Base-by-base conservation (phyloP, 495 filamentous ascomycete genomes). In the Tuber indicum region DNA sequence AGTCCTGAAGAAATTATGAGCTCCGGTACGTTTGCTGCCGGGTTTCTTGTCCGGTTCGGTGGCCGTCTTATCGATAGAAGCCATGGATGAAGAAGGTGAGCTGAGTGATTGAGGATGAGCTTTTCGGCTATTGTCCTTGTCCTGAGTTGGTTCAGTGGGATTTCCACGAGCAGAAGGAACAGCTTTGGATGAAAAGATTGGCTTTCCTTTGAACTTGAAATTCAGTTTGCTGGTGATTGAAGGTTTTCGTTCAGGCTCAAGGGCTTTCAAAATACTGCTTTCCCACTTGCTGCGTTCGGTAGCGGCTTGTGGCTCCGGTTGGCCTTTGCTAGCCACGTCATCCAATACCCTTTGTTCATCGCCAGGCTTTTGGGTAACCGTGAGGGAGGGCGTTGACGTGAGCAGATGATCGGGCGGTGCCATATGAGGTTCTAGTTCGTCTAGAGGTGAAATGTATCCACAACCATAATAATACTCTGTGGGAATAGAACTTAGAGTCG, bases 311-410 rank as follows among this genome's bases (percentile, higher is more conserved):
- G 58, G 1, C 10, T 16, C 12, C 16, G 17, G 3, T 4, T 1
- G 0, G 3, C 0, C 17, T 1, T 12, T 6, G 1, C 26, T 9
- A 17, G 17, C 1, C 4, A 36, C 9, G 4, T 3, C n/a, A 0
- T 17, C 14, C 1, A 3, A n/a, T 32, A 4, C 23, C 0, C 12
- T 8, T 10, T 12, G n/a, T 4, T 16, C 0, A 1, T 14, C n/a
- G 1, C 7, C 26, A 3, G 12, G 3, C 58, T 12, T 12, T 32
- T 0, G 3, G 26, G 10, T 5, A 3, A 3, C n/a, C 1, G 9
- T 9, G 32, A 2, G 3, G 0, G 52, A 23, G 6, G 52, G 26
- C 4, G 1, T 1, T 4, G n/a, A 5, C 2, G 4, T 3, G 32
- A 9, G n/a, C 14, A 10, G n/a, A 12, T 16, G 32, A 3, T 32